A percentile compares a stretch with the other conserved stretches of the same genome.
phyloP scores from a whole-genome alignment of 2,329 filamentous ascomycete species.

The Cordyceps cicadae region DNA sequence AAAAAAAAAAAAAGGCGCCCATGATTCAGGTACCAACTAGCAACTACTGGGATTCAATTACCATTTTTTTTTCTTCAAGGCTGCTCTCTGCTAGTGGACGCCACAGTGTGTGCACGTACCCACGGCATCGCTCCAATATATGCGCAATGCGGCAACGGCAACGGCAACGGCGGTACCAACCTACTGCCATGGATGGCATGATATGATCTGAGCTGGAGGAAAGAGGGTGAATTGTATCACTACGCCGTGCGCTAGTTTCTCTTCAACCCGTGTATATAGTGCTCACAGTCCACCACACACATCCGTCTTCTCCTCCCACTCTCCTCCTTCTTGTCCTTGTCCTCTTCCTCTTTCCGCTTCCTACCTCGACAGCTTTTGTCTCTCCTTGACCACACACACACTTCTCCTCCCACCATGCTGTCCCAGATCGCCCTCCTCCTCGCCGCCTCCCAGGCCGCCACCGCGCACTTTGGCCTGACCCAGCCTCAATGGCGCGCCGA shows the following conservation, averaged over 20 bases:
- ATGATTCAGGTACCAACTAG: neutral
- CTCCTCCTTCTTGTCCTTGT: neutral
- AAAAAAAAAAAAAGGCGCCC: neutral
- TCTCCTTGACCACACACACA: too few relatives aligned
- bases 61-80: neutral
- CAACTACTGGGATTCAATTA: neutral
- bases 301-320: neutral
- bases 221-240: neutral
- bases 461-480: slow-evolving; percentile 40
- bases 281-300: neutral
- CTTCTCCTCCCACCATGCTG: neutral
- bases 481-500: slow-evolving; percentile 43
- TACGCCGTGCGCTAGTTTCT: neutral
- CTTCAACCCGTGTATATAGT: neutral
- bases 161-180: neutral
- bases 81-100: neutral
- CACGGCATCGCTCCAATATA: neutral
- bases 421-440: slow-evolving; percentile 18
- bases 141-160: neutral
- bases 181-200: neutral
- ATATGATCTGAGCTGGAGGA: neutral
- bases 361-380: neutral
- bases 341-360: neutral
- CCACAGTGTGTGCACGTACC: neutral
- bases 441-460: slow-evolving; percentile 28